A percentile compares a stretch with the other conserved stretches of the same genome.
Evolutionary conservation across 371 early-diverging fungal genomes (phyloP).

Genomic region (Phascolomyces articulosus): DNA sequence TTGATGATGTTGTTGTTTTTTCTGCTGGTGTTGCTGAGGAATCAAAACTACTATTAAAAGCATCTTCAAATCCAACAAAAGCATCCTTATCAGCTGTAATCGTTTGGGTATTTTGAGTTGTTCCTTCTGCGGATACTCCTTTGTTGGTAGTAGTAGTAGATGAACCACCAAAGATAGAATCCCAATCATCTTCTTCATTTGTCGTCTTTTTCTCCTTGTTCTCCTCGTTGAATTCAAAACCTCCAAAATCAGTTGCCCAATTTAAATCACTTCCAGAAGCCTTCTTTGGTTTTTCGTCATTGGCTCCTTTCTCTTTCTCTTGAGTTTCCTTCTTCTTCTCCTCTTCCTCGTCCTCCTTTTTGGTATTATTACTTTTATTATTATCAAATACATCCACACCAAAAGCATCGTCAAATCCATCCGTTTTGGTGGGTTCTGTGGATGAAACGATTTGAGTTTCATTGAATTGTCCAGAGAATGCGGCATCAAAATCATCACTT

Average conservation of each 20-base stretch:
- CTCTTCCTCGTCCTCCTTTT: background rate
- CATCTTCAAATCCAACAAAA: slow-evolving; percentile 4
- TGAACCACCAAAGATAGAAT: slow-evolving; percentile 44
- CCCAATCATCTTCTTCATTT: slow-evolving; percentile 38
- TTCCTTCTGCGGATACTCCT: background rate
- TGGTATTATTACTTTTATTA: background rate
- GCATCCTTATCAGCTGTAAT: background rate
- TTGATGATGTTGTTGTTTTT: slow-evolving; percentile 3
- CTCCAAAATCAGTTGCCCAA: slow-evolving; percentile 42
- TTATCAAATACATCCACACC: background rate
- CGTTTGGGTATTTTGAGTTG: background rate
- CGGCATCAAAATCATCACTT: slow-evolving; percentile 47
- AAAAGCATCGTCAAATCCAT: slow-evolving; percentile 33
- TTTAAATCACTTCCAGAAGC: slow-evolving; percentile 6
- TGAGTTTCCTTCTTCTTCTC: background rate
- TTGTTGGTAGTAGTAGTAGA: too few relatives aligned
- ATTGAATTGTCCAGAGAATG: background rate
- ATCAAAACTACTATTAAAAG: background rate
- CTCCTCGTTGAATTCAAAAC: slow-evolving; percentile 28
- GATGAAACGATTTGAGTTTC: background rate
- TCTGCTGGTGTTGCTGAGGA: background rate
- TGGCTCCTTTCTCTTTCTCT: too few relatives aligned
- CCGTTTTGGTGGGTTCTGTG: background rate
- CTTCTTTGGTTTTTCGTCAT: background rate
- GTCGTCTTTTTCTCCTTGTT: background rate